Conservation (phyloP, 2,329 filamentous ascomycete genomes). For the Paecilomyces niveus region DNA sequence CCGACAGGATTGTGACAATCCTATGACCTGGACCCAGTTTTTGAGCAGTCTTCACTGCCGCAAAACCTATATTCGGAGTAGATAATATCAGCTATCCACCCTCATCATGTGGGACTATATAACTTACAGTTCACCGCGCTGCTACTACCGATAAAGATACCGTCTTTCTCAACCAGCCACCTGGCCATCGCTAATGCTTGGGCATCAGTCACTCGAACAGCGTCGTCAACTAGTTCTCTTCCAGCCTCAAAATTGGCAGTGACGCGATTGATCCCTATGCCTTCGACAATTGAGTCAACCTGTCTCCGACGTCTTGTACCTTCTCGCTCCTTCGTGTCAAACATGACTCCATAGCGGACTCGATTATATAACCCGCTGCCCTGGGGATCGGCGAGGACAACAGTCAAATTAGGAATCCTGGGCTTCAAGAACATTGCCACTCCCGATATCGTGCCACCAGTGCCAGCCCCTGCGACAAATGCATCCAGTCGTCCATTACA, state of each 20-base stretch:
- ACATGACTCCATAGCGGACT: slow-evolving; percentile 92
- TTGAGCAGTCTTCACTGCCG: slow-evolving; percentile 40
- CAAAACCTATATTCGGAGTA: slow-evolving; percentile 31
- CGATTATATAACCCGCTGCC: slow-evolving; percentile 91
- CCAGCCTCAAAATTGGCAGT: slow-evolving; percentile 90
- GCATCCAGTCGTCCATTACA: slow-evolving; percentile 69
- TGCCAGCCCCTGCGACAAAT: slow-evolving; percentile 89
- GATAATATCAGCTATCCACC: slow-evolving; percentile 1
- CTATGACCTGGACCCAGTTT: slow-evolving; percentile 42
- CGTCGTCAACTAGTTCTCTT: slow-evolving; percentile 79
- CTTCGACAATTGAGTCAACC: slow-evolving; percentile 93
- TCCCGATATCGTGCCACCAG: slow-evolving; percentile 86
- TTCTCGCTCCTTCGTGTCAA: slow-evolving; percentile 78
- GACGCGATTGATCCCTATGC: slow-evolving; percentile 90
- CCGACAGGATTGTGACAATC: slow-evolving; percentile 43
- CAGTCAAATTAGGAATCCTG: slow-evolving; percentile 52
- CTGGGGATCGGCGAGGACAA: slow-evolving; percentile 88
- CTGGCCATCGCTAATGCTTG: slow-evolving; percentile 92
- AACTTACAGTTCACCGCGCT: slow-evolving; percentile 84
- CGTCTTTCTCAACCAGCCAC: slow-evolving; percentile 92
- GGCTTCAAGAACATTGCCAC: slow-evolving; percentile 79
- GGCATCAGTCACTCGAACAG: slow-evolving; percentile 76
- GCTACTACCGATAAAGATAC: slow-evolving; percentile 88
- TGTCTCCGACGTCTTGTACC: slow-evolving; percentile 83
- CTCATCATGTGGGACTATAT: neutral